phyloP scores from a whole-genome alignment of 2,329 filamentous ascomycete genomes.

The Verticillium isaacii region DNA sequence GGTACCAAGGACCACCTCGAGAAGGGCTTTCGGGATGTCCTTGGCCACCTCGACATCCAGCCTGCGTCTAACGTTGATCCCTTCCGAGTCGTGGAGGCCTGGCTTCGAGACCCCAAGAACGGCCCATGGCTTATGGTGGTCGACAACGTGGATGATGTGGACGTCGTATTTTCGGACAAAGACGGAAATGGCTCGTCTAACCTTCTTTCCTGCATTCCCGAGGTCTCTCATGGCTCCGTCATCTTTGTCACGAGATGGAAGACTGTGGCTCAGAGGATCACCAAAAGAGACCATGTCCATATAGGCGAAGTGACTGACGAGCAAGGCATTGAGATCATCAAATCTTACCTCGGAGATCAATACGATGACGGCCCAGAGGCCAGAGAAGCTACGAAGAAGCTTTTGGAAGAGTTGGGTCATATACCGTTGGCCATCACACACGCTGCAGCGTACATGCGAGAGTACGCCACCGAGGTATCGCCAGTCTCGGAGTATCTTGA shows the following conservation, averaged over 20 bases:
- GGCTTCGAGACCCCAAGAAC: conserved; percentile 1
- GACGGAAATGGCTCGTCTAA: not conserved
- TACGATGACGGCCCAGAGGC: not conserved
- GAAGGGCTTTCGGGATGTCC: not conserved
- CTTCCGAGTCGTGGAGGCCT: not conserved
- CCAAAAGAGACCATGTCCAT: not conserved
- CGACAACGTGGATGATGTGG: not conserved
- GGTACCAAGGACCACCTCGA: not conserved
- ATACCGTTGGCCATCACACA: not conserved
- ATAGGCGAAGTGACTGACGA: not conserved
- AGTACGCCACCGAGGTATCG: not conserved
- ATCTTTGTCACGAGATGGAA: conserved; percentile 1
- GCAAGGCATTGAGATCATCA: not conserved
- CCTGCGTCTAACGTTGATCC: not conserved
- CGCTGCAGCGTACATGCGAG: not conserved
- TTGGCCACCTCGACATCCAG: not conserved
- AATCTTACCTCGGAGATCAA: not conserved
- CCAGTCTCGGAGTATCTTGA: not conserved
- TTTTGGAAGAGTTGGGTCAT: not conserved
- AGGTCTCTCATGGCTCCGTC: not conserved
- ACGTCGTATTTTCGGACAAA: not conserved
- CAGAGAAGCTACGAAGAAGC: not conserved
- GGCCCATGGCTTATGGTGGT: not conserved
- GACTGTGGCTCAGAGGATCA: conserved; percentile 1
- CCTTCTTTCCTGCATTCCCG: not conserved